These are phyloP conservation scores for Amphichorda felina DNA, from an alignment of 2,329 filamentous ascomycete species.

Conservation along the genomic window DNA sequence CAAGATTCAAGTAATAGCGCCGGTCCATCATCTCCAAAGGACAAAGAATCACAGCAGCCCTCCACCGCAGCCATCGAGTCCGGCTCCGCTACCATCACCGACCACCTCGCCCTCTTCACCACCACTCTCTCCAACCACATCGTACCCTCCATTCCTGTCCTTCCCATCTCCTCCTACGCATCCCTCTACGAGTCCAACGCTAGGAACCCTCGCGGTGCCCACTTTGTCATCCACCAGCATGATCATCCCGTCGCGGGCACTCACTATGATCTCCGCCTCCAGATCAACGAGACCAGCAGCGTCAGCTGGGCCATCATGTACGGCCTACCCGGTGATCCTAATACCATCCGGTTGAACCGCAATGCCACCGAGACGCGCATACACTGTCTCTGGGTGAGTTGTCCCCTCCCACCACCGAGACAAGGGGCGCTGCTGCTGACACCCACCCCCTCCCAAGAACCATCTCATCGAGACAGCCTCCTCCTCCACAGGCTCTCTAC, in stretches of 20 bases:
- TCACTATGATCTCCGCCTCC: slow-evolving; percentile 58
- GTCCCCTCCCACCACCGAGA: no score
- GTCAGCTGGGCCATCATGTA: slow-evolving; percentile 56
- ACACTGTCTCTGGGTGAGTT: slow-evolving; percentile 44
- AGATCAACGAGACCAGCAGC: slow-evolving; percentile 56
- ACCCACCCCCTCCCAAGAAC: slow-evolving; percentile 33
- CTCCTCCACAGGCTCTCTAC: slow-evolving; percentile 38
- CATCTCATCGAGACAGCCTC: slow-evolving; percentile 49
- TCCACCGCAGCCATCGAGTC: slow-evolving; percentile 27
- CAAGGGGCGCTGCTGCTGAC: not conserved
- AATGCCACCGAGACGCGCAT: slow-evolving; percentile 52
- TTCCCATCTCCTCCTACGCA: slow-evolving; percentile 21
- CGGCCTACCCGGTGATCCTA: slow-evolving; percentile 45
- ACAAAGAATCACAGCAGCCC: slow-evolving; percentile 8
- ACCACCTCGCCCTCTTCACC: slow-evolving; percentile 28
- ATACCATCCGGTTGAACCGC: slow-evolving; percentile 38
- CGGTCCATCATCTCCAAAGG: slow-evolving; percentile 1
- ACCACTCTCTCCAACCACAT: slow-evolving; percentile 15
- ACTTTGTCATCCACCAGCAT: slow-evolving; percentile 64
- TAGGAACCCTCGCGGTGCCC: slow-evolving; percentile 23
- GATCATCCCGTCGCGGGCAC: slow-evolving; percentile 58
- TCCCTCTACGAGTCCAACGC: slow-evolving; percentile 22
- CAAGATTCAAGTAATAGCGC: not conserved
- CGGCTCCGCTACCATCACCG: slow-evolving; percentile 18
- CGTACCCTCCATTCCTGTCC: slow-evolving; percentile 11